Evolutionary conservation across 2,329 filamentous ascomycete species (phyloP).

Genomic region (Metarhizium anisopliae): DNA sequence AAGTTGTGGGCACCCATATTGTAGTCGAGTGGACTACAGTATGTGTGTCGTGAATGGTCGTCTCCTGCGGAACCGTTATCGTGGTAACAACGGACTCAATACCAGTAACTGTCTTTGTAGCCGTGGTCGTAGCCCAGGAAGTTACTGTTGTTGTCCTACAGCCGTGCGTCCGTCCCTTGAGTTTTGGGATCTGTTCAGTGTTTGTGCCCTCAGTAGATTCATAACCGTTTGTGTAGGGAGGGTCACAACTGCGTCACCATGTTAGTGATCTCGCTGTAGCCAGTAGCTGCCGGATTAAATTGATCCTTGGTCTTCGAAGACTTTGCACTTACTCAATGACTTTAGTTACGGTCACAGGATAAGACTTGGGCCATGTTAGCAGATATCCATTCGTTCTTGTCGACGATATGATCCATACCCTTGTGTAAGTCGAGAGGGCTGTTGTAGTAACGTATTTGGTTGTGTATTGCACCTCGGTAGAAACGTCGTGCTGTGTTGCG

Average conservation of each 20-base stretch:
- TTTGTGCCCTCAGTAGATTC: neutral
- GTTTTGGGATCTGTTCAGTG: neutral
- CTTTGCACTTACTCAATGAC: constrained; percentile 7
- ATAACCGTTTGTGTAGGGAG: neutral
- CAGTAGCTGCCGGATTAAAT: no score
- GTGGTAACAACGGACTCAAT: constrained; percentile 8
- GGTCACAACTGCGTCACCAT: neutral
- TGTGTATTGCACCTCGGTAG: constrained; percentile 12
- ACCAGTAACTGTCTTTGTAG: constrained; percentile 8
- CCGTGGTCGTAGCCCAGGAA: constrained; percentile 13
- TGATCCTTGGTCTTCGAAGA: neutral
- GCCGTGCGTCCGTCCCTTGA: neutral
- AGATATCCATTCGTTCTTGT: neutral
- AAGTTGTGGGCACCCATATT: constrained; percentile 10
- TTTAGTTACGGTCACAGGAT: constrained; percentile 13
- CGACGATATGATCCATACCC: constrained; percentile 3
- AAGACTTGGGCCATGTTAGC: constrained; percentile 11
- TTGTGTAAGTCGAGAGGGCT: constrained; percentile 7
- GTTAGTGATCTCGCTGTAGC: neutral
- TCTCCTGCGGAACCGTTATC: constrained; percentile 7
- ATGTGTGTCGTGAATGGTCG: constrained; percentile 5
- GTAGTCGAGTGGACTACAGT: constrained; percentile 9
- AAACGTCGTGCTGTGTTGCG: constrained; percentile 9
- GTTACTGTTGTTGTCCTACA: constrained; percentile 13
- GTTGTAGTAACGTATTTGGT: constrained; percentile 12